phyloP scores from a whole-genome alignment of 2,329 filamentous ascomycete genomes.

The Lachnellula cervina region DNA sequence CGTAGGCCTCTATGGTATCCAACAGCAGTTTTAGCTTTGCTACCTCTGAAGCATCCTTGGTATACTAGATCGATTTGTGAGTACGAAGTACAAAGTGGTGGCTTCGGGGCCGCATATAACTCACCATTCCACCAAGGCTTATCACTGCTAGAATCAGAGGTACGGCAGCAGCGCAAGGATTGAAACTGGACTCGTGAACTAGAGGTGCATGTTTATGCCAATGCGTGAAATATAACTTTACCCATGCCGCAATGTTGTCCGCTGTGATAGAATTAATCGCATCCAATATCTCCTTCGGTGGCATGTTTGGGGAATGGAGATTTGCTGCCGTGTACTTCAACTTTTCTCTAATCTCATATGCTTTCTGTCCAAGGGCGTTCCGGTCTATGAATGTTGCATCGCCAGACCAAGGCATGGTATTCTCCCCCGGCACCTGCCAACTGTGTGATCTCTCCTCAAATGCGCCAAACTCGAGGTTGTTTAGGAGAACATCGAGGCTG shows the following conservation, averaged over 20 bases:
- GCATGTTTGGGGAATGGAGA: conserved; percentile 16
- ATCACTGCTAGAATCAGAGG: conserved; percentile 29
- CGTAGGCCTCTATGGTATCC: conserved; percentile 26
- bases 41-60: conserved; percentile 20
- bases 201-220: conserved; percentile 32
- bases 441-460: conserved; percentile 25
- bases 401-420: conserved; percentile 21
- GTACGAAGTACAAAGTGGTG: background rate
- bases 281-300: conserved; percentile 24
- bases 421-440: conserved; percentile 23
- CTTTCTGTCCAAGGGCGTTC: conserved; percentile 22
- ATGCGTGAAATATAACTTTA: conserved; percentile 30
- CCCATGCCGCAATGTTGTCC: conserved; percentile 22
- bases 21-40: conserved; percentile 21
- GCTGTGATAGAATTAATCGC: conserved; percentile 26
- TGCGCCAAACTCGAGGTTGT: conserved; percentile 24
- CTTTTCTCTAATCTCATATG: conserved; percentile 28
- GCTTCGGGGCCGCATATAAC: background rate
- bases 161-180: conserved; percentile 26
- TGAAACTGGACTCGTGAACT: conserved; percentile 29
- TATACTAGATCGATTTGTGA: conserved; percentile 21
- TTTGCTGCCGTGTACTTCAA: conserved; percentile 23
- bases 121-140: conserved; percentile 30
- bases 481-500: conserved; percentile 23
- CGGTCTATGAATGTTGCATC: conserved; percentile 18